A percentile compares a stretch with the other conserved stretches of the same genome.
These are phyloP conservation scores for Papilionanthe hybrid DNA, from an alignment of 116 monocot species.

Conservation along the genomic window DNA sequence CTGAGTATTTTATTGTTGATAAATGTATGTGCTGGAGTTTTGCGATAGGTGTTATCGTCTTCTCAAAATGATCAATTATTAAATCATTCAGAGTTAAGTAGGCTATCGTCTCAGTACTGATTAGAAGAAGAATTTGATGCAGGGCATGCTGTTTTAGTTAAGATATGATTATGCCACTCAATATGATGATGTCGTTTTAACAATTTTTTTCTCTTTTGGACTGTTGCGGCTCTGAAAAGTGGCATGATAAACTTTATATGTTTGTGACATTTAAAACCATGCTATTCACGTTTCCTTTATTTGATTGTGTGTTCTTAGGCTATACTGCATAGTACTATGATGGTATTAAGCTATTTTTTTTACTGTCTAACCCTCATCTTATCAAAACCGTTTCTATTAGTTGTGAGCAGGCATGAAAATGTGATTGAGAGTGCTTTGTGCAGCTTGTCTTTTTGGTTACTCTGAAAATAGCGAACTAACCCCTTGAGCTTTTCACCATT, in stretches of 20 bases:
- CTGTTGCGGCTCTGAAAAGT: background rate
- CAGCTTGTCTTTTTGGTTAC: background rate
- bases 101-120: too few species aligned
- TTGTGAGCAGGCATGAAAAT: background rate
- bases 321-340: background rate
- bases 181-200: background rate
- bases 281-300: background rate
- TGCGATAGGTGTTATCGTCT: background rate
- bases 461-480: background rate
- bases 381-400: background rate
- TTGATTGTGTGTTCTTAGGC: background rate
- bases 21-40: background rate
- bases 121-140: background rate
- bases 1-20: background rate
- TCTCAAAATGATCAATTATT: background rate
- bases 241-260: background rate
- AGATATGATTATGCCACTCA: background rate
- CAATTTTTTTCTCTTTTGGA: background rate
- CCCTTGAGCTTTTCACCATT: background rate
- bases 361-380: background rate
- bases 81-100: background rate
- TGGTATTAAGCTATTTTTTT: background rate
- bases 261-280: background rate
- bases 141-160: background rate
- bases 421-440: background rate